Evolutionary conservation across 2,329 filamentous ascomycete species (phyloP), one percentile per base, ranked within the genome.

Genomic region (Cadophora luteo-olivacea): DNA sequence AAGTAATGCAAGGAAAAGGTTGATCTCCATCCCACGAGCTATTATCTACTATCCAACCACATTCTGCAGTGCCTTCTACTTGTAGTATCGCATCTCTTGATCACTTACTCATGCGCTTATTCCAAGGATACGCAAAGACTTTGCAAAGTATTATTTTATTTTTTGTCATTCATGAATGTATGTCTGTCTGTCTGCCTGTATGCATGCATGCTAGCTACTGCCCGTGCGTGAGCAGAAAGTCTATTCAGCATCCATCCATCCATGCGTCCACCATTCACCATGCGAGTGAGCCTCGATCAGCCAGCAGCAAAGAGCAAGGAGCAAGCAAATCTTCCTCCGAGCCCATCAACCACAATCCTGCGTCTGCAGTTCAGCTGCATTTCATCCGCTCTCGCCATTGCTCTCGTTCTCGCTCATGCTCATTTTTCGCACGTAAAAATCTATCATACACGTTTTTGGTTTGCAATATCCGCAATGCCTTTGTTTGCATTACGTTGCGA

Each of bases 231-330:
- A 29, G 60, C 38, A 62, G 60, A 62, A 49, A 62, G 19, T n/a
- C 60, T n/a, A 14, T 12, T 61, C 58, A 48, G 36, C 61, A 54
- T 55, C 49, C 61, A 64, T 24, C 29, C 62, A 64, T 45, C 32
- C 36, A 38, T 38, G 29, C 3, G 12, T 38, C 36, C 62, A 57
- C 7, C 49, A 64, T 64, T 32, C 62, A 45, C 33, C 49, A 6
- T 29, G 33, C 60, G 16, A 61, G 24, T 32, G 36, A 41, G 25
- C 38, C 24, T 48, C 60, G n/a, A n/a, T 45, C n/a, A 61, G 22
- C 11, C 19, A 61, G 38, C 24, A 45, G 38, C 14, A 48, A 25
- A 25, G 36, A 45, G 41, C 41, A 16, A 49, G 45, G 19, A 9
- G 45, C 19, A n/a, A 49, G 12, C 45, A 49, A 22, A 6, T 48